Base-by-base conservation (phyloP, 371 early-diverging fungal genomes). In the Mucor velutinosus region DNA sequence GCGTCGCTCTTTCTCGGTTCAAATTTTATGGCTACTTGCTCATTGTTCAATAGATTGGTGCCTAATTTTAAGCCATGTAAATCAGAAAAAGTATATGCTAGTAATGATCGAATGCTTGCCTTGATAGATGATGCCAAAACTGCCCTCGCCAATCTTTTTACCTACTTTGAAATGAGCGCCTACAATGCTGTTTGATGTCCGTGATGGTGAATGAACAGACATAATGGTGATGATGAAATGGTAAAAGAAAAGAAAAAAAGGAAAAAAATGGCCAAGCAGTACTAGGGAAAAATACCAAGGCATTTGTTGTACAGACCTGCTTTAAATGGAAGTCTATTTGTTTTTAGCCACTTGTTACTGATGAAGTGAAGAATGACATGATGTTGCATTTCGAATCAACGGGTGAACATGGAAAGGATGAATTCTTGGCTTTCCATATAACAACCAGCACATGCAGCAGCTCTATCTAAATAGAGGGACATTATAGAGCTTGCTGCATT, bases 51-150 rank as follows among this genome's bases (percentile, higher is more conserved):
- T 66, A 95, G 80, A 70, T 89, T 89, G 70, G 77, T 78, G 15
- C 89, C 87, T 45, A 41, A 11, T 5, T 58, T 19, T 4, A 27
- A 7, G 6, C 4, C 30, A 30, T 30, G 30, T 30, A 30, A 2
- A 30, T 30, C 30, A 30, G 30, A 2, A 30, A n/a, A n/a, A n/a
- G n/a, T n/a, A n/a, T n/a, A n/a, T n/a, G n/a, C n/a, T n/a, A n/a
- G n/a, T n/a, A n/a, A n/a, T n/a, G n/a, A n/a, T n/a, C n/a, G n/a
- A n/a, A n/a, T n/a, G n/a, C 33, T 58, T 85, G 92, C 97, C 97
- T 89, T 96, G 94, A 79, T 95, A 97, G 67, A 97, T 95, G 71
- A 94, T 90, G 55, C 97, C 97, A 84, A 96, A 97, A 67, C 90
- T 90, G 27, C 97, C 97, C 78, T 96, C 96, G 30, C 97, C 97